Percentiles rank a stretch among this genome's conserved stretches.
These are phyloP conservation scores for Evansstolkia leycettana DNA, from an alignment of 495 filamentous ascomycete genomes.

Conservation along the genomic window DNA sequence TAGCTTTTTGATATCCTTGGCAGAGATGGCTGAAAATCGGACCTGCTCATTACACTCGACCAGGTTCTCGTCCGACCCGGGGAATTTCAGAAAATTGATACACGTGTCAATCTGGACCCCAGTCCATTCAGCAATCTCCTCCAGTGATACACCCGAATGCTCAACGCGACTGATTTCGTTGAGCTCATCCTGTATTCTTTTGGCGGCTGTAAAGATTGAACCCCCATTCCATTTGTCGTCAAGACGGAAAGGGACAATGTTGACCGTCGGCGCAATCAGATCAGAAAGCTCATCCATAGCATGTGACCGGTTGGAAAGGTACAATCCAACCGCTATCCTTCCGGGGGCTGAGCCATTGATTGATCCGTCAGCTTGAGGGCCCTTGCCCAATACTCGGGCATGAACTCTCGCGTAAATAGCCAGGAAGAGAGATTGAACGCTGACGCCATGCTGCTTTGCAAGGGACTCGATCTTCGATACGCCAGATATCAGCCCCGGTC, in stretches of 20 bases:
- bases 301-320: slow-evolving; percentile 23
- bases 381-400: slow-evolving; percentile 3
- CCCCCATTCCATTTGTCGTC: slow-evolving; percentile 8
- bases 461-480: slow-evolving; percentile 14
- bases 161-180: slow-evolving; percentile 18
- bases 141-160: slow-evolving; percentile 17
- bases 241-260: slow-evolving; percentile 23
- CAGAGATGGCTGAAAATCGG: slow-evolving; percentile 5
- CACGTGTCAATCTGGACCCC: slow-evolving; percentile 21
- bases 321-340: slow-evolving; percentile 17
- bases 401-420: slow-evolving; percentile 22
- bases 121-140: slow-evolving; percentile 25
- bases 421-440: slow-evolving; percentile 22
- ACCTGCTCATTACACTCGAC: slow-evolving; percentile 1
- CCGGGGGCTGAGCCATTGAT: slow-evolving; percentile 1
- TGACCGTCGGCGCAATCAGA: slow-evolving; percentile 20
- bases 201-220: slow-evolving; percentile 13
- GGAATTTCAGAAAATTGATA: slow-evolving; percentile 25
- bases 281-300: slow-evolving; percentile 15
- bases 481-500: slow-evolving; percentile 16
- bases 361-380: not conserved
- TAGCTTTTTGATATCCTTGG: too few species aligned
- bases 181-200: slow-evolving; percentile 19
- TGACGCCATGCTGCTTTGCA: slow-evolving; percentile 17
- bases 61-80: slow-evolving; percentile 7